Percentiles rank a stretch among this genome's conserved stretches.
Conservation (phyloP, 306 rosid species). For the Leucaena leucocephala region DNA sequence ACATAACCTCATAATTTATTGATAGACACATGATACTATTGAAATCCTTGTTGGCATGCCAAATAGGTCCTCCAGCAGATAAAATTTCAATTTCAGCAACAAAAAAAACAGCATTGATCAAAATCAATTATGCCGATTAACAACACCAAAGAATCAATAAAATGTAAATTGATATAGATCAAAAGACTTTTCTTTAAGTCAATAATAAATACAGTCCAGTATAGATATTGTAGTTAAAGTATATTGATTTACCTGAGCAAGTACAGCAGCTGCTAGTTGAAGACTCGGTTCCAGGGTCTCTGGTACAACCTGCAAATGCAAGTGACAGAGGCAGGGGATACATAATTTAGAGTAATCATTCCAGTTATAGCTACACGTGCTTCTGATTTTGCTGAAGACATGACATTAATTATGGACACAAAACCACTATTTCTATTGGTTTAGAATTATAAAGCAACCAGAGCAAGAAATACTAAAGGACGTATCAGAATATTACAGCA, state of each 20-base stretch:
- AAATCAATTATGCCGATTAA: slow-evolving; percentile 4
- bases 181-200: background rate
- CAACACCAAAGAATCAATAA: slow-evolving; percentile 1
- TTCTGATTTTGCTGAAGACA: slow-evolving; percentile 21
- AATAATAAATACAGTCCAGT: slow-evolving; percentile 28
- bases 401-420: slow-evolving; percentile 9
- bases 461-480: slow-evolving; percentile 30
- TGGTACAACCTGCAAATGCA: slow-evolving; percentile 85
- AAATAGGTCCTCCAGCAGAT: slow-evolving; percentile 1
- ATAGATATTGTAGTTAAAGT: slow-evolving; percentile 15
- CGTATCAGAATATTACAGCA: slow-evolving; percentile 65
- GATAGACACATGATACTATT: background rate
- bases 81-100: background rate
- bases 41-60: background rate
- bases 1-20: background rate
- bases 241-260: slow-evolving; percentile 75
- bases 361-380: slow-evolving; percentile 20
- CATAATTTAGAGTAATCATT: slow-evolving; percentile 26
- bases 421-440: background rate
- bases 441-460: slow-evolving; percentile 16
- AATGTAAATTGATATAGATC: background rate
- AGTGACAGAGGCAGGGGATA: background rate
- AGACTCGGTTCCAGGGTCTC: slow-evolving; percentile 99
- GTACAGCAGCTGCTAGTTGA: slow-evolving; percentile 98
- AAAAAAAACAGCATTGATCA: slow-evolving; percentile 12